These are phyloP conservation scores for Rosa multiflora DNA, from an alignment of 306 rosid genomes.

Conservation along the genomic window DNA sequence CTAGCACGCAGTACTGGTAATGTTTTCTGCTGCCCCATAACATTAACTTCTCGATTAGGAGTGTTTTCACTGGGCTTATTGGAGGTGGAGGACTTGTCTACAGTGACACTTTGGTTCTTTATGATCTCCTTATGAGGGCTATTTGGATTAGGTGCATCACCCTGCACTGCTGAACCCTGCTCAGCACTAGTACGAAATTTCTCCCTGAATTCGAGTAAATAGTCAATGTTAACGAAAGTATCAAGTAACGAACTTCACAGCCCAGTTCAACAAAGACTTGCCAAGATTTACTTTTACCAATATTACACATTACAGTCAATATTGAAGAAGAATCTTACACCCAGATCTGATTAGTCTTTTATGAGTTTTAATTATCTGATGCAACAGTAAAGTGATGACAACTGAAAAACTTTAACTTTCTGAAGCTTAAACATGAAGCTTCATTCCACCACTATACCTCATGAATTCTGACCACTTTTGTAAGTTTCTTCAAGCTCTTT, in stretches of 20 bases:
- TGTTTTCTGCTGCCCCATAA: slow-evolving; percentile 11
- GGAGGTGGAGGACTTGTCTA: slow-evolving; percentile 18
- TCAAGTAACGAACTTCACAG: not conserved
- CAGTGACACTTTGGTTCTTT: slow-evolving; percentile 1
- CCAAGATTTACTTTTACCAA: not conserved
- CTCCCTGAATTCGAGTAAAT: slow-evolving; percentile 50
- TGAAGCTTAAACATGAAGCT: not conserved
- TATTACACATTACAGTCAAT: not conserved
- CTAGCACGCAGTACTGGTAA: slow-evolving; percentile 10
- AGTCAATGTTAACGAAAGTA: not conserved
- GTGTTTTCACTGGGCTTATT: slow-evolving; percentile 23
- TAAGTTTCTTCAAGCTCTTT: not conserved
- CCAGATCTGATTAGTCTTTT: not conserved
- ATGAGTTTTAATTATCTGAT: not conserved
- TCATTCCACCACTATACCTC: not conserved
- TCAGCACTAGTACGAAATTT: slow-evolving; percentile 41
- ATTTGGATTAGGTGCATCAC: slow-evolving; percentile 30
- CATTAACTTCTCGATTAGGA: slow-evolving; percentile 4
- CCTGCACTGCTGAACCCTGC: slow-evolving; percentile 17
- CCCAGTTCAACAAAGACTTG: not conserved
- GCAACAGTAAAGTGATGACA: not conserved
- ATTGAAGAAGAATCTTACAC: not conserved
- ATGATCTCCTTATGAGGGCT: slow-evolving; percentile 22
- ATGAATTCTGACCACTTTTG: not conserved
- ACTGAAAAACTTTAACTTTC: not conserved